Conservation (phyloP, 1,284 basidiomycete genomes). For the Wolfiporia cocos region DNA sequence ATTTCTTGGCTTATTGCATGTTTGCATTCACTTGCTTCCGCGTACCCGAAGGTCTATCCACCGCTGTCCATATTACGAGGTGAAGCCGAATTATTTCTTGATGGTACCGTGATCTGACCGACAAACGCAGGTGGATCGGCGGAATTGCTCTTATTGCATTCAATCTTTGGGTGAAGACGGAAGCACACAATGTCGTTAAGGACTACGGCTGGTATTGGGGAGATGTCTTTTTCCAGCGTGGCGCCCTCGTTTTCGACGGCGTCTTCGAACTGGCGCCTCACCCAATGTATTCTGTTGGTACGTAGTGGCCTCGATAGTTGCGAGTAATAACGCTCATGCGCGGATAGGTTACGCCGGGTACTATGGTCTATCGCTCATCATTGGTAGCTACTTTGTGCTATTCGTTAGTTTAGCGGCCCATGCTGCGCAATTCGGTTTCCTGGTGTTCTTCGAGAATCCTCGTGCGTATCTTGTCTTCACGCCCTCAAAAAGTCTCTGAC, state of each 20-base stretch:
- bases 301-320: slow-evolving; percentile 21
- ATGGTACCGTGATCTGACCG: not conserved
- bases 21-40: slow-evolving; percentile 92
- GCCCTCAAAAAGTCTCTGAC: slow-evolving; percentile 3
- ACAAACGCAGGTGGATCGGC: slow-evolving; percentile 67
- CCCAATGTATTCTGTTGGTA: slow-evolving; percentile 92
- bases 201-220: slow-evolving; percentile 98
- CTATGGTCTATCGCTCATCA: slow-evolving; percentile 90
- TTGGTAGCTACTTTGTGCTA: slow-evolving; percentile 86
- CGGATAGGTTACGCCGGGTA: slow-evolving; percentile 84
- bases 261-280: slow-evolving; percentile 93
- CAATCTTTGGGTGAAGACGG: slow-evolving; percentile 98
- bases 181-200: slow-evolving; percentile 95
- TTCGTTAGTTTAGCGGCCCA: slow-evolving; percentile 93
- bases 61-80: slow-evolving; percentile 75
- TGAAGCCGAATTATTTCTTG: slow-evolving; percentile 17
- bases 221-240: slow-evolving; percentile 93
- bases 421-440: slow-evolving; percentile 92
- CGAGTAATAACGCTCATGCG: not conserved
- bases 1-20: slow-evolving; percentile 93
- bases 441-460: slow-evolving; percentile 96
- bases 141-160: slow-evolving; percentile 86
- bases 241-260: slow-evolving; percentile 92
- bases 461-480: slow-evolving; percentile 47
- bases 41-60: slow-evolving; percentile 72